A percentile compares a stretch with the other conserved stretches of the same genome.
Conservation (phyloP, 352 stramenopile species). For the Globisporangium cederbergense region DNA sequence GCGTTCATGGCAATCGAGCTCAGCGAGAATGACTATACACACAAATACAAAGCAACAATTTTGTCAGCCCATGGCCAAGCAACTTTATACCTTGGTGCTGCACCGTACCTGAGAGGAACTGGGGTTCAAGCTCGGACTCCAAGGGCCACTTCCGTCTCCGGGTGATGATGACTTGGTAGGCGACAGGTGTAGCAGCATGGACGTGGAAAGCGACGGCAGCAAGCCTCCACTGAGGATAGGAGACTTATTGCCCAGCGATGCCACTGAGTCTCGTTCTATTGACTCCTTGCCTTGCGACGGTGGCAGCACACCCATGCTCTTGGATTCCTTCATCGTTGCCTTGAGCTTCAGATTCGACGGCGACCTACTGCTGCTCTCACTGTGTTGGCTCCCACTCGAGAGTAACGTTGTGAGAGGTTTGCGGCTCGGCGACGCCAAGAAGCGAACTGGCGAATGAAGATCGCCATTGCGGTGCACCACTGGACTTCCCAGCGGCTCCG, state of each 20-base stretch:
- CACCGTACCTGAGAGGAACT: background rate
- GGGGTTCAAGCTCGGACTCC: slow-evolving; percentile 6
- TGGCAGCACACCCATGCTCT: slow-evolving; percentile 7
- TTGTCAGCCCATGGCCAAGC: background rate
- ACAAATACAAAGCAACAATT: background rate
- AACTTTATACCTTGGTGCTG: too few relatives aligned
- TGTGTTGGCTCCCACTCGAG: background rate
- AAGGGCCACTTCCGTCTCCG: background rate
- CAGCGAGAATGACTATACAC: slow-evolving; percentile 14
- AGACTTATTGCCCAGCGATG: background rate
- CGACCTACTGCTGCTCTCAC: background rate
- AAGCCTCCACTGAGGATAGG: background rate
- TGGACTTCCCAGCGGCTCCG: slow-evolving; percentile 28
- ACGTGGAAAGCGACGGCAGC: slow-evolving; percentile 10
- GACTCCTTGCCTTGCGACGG: background rate
- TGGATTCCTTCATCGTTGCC: slow-evolving; percentile 12
- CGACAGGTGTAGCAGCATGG: slow-evolving; percentile 11
- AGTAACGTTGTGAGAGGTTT: slow-evolving; percentile 9
- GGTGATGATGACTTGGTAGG: background rate
- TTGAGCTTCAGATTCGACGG: background rate
- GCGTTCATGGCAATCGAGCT: slow-evolving; percentile 24
- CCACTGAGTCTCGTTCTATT: background rate
- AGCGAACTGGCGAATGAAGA: slow-evolving; percentile 9
- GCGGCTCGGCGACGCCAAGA: slow-evolving; percentile 2
- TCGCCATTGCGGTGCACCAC: background rate